Evolutionary conservation across 1,139 yeast genomes (phyloP).

Genomic region (Suhomyces terraborum): DNA sequence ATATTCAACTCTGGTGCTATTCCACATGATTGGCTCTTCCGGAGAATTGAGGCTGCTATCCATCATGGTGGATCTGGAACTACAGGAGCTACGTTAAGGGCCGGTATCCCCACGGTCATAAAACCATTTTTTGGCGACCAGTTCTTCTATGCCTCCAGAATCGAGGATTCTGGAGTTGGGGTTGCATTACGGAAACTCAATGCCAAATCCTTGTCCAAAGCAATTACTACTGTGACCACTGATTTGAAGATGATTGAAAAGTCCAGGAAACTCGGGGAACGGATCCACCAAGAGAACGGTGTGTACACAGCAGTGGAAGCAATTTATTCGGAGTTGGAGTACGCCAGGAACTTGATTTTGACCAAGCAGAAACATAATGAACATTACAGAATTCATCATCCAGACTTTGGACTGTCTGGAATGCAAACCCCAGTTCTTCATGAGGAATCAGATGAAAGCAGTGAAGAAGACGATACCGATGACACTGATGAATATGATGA

Average conservation of each 20-base stretch:
- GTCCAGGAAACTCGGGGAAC: slow-evolving; percentile 62
- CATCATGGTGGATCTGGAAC: slow-evolving; percentile 99
- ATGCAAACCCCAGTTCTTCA: slow-evolving; percentile 32
- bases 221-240: slow-evolving; percentile 66
- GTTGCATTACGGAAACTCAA: slow-evolving; percentile 68
- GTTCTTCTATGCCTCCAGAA: slow-evolving; percentile 82
- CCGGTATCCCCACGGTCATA: slow-evolving; percentile 85
- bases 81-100: slow-evolving; percentile 85
- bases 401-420: slow-evolving; percentile 26
- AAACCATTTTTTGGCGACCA: slow-evolving; percentile 98
- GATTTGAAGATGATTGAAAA: slow-evolving; percentile 66
- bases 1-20: slow-evolving; percentile 69
- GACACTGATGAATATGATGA: slow-evolving; percentile 6
- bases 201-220: slow-evolving; percentile 60
- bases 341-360: slow-evolving; percentile 57
- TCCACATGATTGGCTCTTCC: slow-evolving; percentile 95
- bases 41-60: slow-evolving; percentile 87
- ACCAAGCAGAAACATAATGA: slow-evolving; percentile 33
- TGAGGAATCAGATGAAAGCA: slow-evolving; percentile 22
- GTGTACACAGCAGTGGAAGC: slow-evolving; percentile 73
- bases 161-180: slow-evolving; percentile 92
- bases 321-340: slow-evolving; percentile 78
- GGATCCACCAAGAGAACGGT: slow-evolving; percentile 73
- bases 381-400: slow-evolving; percentile 24
- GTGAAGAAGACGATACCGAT: slow-evolving; percentile 15